Evolutionary conservation across 352 stramenopile genomes (phyloP).

Genomic region (Phytophthora citricola): DNA sequence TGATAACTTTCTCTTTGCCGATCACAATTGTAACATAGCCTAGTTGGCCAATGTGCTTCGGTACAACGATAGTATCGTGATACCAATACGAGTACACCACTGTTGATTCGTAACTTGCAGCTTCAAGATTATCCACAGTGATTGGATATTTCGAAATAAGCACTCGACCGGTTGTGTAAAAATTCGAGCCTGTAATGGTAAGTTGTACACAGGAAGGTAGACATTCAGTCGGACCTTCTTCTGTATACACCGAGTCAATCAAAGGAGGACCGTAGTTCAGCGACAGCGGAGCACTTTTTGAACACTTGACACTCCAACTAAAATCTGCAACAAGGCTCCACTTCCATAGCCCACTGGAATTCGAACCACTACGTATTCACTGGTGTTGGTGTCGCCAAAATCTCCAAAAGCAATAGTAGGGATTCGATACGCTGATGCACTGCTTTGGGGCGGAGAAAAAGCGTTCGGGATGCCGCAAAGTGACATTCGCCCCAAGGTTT

Average conservation of each 20-base stretch:
- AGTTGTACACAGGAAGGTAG: constrained; percentile 57
- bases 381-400: constrained; percentile 26
- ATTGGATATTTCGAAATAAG: constrained; percentile 54
- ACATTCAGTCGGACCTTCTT: constrained; percentile 61
- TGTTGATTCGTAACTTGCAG: constrained; percentile 27
- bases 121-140: constrained; percentile 22
- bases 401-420: constrained; percentile 49
- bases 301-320: constrained; percentile 48
- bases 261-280: constrained; percentile 52
- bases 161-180: constrained; percentile 50
- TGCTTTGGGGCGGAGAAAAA: constrained; percentile 54
- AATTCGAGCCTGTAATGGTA: constrained; percentile 58
- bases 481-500: constrained; percentile 56
- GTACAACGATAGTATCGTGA: constrained; percentile 48
- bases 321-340: constrained; percentile 41
- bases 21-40: constrained; percentile 62
- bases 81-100: constrained; percentile 44
- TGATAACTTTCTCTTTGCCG: constrained; percentile 47
- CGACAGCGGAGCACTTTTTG: constrained; percentile 41
- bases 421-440: constrained; percentile 41
- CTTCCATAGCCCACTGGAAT: constrained; percentile 52
- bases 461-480: constrained; percentile 46
- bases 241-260: constrained; percentile 63
- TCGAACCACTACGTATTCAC: constrained; percentile 50
- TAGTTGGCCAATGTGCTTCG: constrained; percentile 48